phyloP scores from a whole-genome alignment of 129 eudicot genomes.

The Flaveria trinervia region DNA sequence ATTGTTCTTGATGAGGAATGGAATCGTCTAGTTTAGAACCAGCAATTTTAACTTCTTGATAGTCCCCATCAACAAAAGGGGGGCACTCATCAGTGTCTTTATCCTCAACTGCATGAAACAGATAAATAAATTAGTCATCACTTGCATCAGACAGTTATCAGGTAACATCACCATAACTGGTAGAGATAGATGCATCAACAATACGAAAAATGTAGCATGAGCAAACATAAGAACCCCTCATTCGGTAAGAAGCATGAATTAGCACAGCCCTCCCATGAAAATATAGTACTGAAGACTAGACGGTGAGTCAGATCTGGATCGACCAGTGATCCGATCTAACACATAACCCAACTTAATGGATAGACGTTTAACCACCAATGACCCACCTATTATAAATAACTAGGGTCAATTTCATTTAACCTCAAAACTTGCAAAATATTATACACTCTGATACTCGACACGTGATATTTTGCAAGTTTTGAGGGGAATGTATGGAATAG shows the following conservation, averaged over 20 bases:
- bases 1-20: slow-evolving; percentile 28
- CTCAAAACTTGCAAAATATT: not conserved
- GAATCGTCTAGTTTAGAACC: slow-evolving; percentile 27
- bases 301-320: not conserved
- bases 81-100: slow-evolving; percentile 36
- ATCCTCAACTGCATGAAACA: slow-evolving; percentile 39
- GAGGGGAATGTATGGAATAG: not conserved
- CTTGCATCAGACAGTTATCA: slow-evolving; percentile 3
- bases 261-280: slow-evolving; percentile 6
- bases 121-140: slow-evolving; percentile 13
- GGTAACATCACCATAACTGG: slow-evolving; percentile 19
- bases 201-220: slow-evolving; percentile 8
- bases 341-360: not conserved
- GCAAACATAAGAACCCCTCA: slow-evolving; percentile 1
- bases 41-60: slow-evolving; percentile 31
- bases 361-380: not conserved
- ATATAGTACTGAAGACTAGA: not conserved
- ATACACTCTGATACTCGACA: not conserved
- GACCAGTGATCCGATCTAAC: not conserved
- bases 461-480: not conserved
- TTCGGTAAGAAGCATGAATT: not conserved
- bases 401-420: not conserved
- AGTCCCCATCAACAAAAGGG: slow-evolving; percentile 41
- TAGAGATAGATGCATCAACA: slow-evolving; percentile 9
- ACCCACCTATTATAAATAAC: not conserved